phyloP scores from a whole-genome alignment of 306 rosid genomes.

The Rosa lucieae region DNA sequence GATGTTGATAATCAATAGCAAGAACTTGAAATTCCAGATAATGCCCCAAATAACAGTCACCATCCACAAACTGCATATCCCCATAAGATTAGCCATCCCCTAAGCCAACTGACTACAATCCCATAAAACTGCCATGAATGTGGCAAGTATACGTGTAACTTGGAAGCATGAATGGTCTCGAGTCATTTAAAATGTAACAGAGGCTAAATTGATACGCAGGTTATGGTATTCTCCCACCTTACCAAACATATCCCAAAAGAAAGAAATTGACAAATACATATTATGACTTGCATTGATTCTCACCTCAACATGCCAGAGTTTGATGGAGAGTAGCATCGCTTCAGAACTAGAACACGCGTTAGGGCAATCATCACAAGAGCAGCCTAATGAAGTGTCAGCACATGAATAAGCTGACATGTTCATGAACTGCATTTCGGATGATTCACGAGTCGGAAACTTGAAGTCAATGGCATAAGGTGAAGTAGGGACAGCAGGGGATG shows the following conservation, averaged over 20 bases:
- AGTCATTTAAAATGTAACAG: conserved; percentile 20
- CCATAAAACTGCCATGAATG: conserved; percentile 35
- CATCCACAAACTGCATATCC: no score
- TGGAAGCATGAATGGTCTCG: conserved; percentile 38
- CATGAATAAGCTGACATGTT: conserved; percentile 74
- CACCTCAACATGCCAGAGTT: conserved; percentile 73
- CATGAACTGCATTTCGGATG: conserved; percentile 71
- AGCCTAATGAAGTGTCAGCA: conserved; percentile 78
- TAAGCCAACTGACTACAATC: not conserved
- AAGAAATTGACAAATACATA: not conserved
- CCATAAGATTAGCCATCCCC: not conserved
- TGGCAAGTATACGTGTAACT: conserved; percentile 27
- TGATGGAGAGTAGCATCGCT: conserved; percentile 51
- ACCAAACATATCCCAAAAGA: conserved; percentile 17
- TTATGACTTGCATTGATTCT: conserved; percentile 15
- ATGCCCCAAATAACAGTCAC: no score
- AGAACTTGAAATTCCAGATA: no score
- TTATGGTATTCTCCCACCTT: no score
- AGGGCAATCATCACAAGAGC: conserved; percentile 97
- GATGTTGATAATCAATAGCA: no score
- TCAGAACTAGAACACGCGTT: conserved; percentile 55
- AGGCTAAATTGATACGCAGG: not conserved
- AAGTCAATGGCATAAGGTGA: conserved; percentile 81
- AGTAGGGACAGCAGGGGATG: conserved; percentile 68
- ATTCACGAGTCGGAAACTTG: conserved; percentile 41